Percentiles rank a stretch among this genome's conserved stretches.
phyloP scores from a whole-genome alignment of 768 basidiomycete genomes.

The Rubroboletus satanas region DNA sequence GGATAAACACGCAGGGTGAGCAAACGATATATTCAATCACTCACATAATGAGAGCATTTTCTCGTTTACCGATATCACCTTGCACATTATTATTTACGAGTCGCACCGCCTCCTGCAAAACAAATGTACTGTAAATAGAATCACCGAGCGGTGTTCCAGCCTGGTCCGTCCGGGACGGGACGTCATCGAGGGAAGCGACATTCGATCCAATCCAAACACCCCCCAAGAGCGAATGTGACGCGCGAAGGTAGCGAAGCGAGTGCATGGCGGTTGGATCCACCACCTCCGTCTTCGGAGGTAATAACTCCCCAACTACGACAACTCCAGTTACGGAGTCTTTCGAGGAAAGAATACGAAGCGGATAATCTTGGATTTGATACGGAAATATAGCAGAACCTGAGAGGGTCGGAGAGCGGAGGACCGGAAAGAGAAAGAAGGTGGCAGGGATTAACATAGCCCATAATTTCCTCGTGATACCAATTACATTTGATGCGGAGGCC shows the following conservation, averaged over 20 bases:
- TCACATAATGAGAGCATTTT: slow-evolving; percentile 72
- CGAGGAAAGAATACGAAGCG: slow-evolving; percentile 65
- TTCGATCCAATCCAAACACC: slow-evolving; percentile 75
- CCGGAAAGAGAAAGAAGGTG: slow-evolving; percentile 37
- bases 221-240: slow-evolving; percentile 61
- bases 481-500: neutral
- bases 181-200: slow-evolving; percentile 40
- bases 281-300: slow-evolving; percentile 35
- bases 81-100: slow-evolving; percentile 54
- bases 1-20: slow-evolving; percentile 4
- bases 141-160: slow-evolving; percentile 59
- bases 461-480: neutral
- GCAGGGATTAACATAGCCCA: slow-evolving; percentile 21
- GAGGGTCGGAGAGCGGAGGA: slow-evolving; percentile 53
- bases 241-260: slow-evolving; percentile 58
- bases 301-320: slow-evolving; percentile 75
- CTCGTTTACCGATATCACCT: slow-evolving; percentile 33
- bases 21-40: slow-evolving; percentile 20
- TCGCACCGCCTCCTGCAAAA: slow-evolving; percentile 81
- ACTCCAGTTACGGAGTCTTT: slow-evolving; percentile 73
- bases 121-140: slow-evolving; percentile 80
- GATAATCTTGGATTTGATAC: slow-evolving; percentile 49
- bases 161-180: slow-evolving; percentile 45
- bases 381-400: slow-evolving; percentile 49
- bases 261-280: slow-evolving; percentile 35